Base-by-base conservation (phyloP, 148 eudicot species). In the Linanthus parryae region DNA sequence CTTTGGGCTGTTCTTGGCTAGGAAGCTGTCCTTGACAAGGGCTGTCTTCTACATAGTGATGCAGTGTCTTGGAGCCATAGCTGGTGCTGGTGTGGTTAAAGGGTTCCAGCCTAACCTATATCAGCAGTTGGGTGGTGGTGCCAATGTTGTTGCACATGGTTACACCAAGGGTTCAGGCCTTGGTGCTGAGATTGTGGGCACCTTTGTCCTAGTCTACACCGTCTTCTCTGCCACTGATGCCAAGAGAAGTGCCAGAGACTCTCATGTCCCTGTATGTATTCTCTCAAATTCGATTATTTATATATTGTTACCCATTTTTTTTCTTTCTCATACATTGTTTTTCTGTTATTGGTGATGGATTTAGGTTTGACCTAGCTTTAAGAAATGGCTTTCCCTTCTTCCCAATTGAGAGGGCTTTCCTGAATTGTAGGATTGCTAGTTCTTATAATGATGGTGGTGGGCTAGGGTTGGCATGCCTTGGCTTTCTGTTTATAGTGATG, bases 211-310 rank as follows among this genome's bases (percentile, higher is more conserved):
- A 61, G 90, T 86, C 54, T 86, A 86, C 80, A 86, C 94, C 26
- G 96, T 87, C 61, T 87, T 87, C 70, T 87, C 96, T 38, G 96
- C 96, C 58, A 83, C 91, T 57, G 96, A 87, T 75, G 92, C 92
- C 65, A 87, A 87, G 75, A 78, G 92, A 66, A 83, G 61, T 49
- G 88, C 96, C 48, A 69, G 91, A 68, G 92, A 87, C 75, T 87
- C 96, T 4, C 92, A 80, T 70, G 88, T 87, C 53, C 96, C 96
- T 61, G 96, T 87, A 83, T 47, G 96, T 58, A 4, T 39, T 31
- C n/a, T n/a, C n/a, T n/a, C n/a, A n/a, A n/a, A n/a, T n/a, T n/a
- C n/a, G n/a, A n/a, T n/a, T n/a, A n/a, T n/a, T n/a, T n/a, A n/a
- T n/a, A n/a, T n/a, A n/a, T n/a, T n/a, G n/a, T n/a, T n/a, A n/a